These are phyloP conservation scores for Earliella scabrosa DNA, from an alignment of 1,284 basidiomycete species.

Conservation along the genomic window DNA sequence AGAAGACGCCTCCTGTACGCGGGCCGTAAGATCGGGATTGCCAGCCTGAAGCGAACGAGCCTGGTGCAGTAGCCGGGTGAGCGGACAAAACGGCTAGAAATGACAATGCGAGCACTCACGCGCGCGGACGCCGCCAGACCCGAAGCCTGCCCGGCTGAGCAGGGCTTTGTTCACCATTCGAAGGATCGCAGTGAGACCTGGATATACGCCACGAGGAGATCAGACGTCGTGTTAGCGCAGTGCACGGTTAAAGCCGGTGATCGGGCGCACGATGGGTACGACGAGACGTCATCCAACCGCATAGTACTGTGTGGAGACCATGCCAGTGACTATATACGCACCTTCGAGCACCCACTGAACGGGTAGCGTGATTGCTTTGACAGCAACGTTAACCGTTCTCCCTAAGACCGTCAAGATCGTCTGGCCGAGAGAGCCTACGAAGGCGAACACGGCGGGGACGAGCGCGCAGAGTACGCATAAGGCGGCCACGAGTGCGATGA, in stretches of 20 bases:
- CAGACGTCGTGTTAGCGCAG: too few relatives aligned
- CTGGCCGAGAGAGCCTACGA: background rate
- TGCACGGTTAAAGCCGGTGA: too few relatives aligned
- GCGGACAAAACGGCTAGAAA: too few relatives aligned
- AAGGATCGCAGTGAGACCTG: background rate
- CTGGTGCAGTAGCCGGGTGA: too few relatives aligned
- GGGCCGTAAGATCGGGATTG: slow-evolving; percentile 9
- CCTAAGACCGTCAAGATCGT: too few relatives aligned
- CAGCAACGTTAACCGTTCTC: background rate
- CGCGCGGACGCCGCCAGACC: background rate
- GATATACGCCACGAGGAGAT: too few relatives aligned
- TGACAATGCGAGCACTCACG: background rate
- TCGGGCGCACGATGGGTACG: too few relatives aligned
- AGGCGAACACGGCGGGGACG: background rate
- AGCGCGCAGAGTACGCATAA: background rate
- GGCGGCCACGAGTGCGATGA: background rate
- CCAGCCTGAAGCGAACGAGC: background rate
- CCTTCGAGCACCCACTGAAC: background rate
- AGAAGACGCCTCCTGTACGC: slow-evolving; percentile 3
- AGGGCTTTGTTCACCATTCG: background rate
- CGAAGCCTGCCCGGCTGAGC: background rate
- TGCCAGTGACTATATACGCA: background rate
- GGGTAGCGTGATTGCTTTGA: too few relatives aligned
- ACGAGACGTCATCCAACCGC: too few relatives aligned
- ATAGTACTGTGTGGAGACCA: too few relatives aligned